A percentile compares a stretch with the other conserved stretches of the same genome.
Evolutionary conservation across 1,284 basidiomycete species (phyloP).

Genomic region (Apiotrichum montevideense): DNA sequence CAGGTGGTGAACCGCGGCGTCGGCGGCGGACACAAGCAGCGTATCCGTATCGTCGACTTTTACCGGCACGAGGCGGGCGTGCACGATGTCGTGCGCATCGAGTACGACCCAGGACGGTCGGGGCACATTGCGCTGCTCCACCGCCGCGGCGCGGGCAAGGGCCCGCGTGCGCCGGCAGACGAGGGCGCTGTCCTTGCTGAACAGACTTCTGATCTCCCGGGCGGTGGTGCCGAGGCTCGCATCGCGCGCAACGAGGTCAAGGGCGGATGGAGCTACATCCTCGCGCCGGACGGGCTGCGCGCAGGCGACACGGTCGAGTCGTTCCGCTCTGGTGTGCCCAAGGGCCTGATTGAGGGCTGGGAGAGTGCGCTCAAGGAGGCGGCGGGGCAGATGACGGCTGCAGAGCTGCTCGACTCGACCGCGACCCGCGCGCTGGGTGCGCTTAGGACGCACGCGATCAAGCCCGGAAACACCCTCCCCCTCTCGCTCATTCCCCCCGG

Average conservation of each 20-base stretch:
- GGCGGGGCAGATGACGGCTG: constrained; percentile 16
- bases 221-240: constrained; percentile 10
- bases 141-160: constrained; percentile 21
- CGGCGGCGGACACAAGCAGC: constrained; percentile 85
- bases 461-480: constrained; percentile 89
- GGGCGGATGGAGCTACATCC: constrained; percentile 66
- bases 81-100: constrained; percentile 85
- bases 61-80: constrained; percentile 66
- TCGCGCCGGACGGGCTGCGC: constrained; percentile 82
- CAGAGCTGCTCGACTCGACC: constrained; percentile 50
- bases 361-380: constrained; percentile 32
- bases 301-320: constrained; percentile 85
- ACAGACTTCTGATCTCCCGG: constrained; percentile 8
- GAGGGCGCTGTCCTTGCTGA: constrained; percentile 32
- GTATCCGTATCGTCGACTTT: constrained; percentile 86
- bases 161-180: constrained; percentile 22
- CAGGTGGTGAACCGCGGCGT: constrained; percentile 80
- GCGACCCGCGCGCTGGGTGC: constrained; percentile 63
- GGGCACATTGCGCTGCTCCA: constrained; percentile 85
- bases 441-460: constrained; percentile 75
- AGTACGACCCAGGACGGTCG: constrained; percentile 91
- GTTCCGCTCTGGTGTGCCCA: constrained; percentile 74
- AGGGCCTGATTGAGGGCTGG: constrained; percentile 65
- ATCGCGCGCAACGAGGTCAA: constrained; percentile 31
- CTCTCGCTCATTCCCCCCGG: constrained; percentile 86